Evolutionary conservation across 768 basidiomycete species (phyloP), one percentile per base, ranked within the genome.

Genomic region (Rhizopogon rudus): DNA sequence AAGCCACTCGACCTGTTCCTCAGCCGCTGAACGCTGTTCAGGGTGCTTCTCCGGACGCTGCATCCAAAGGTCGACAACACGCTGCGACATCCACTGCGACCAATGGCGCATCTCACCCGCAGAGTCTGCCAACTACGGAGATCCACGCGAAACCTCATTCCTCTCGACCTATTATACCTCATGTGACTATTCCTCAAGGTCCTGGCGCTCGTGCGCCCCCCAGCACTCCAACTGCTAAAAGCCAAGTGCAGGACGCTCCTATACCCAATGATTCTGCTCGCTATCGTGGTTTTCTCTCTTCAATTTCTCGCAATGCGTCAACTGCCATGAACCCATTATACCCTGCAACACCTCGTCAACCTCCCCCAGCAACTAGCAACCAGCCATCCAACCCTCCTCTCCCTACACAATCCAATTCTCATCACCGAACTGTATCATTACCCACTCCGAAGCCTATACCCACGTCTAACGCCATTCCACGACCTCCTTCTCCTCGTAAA

Each of bases 401-500:
- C 39, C 53, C 65, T 56, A 46, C 43, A 12, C 71, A 67, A 55
- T 53, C 58, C 8, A 51, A 57, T 41, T 41, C 44, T 44, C 77
- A 77, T 54, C 58, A 72, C 29, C 74, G 72, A 57, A 63, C 70
- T 57, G 66, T 62, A 61, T 76, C 76, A 25, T 52, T 75, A 44
- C 77, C 74, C 39, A 57, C 54, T 12, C 44, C 63, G 42, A 42
- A 67, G 5, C 52, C 54, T 46, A 60, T 61, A 40, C 48, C 61
- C 6, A 40, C 57, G 12, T 48, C 29, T 6, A 66, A 20, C n/a
- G 13, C 20, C 16, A 37, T 40, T 10, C 1, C 57, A 55, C 64
- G 59, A 25, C 67, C 67, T 13, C 59, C 61, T 12, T 65, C 67
- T 31, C 70, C 68, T 39, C 67, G 62, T 45, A 69, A 68, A 57